Conservation (phyloP, 1,284 basidiomycete species). For the Austroboletus rostrupii region DNA sequence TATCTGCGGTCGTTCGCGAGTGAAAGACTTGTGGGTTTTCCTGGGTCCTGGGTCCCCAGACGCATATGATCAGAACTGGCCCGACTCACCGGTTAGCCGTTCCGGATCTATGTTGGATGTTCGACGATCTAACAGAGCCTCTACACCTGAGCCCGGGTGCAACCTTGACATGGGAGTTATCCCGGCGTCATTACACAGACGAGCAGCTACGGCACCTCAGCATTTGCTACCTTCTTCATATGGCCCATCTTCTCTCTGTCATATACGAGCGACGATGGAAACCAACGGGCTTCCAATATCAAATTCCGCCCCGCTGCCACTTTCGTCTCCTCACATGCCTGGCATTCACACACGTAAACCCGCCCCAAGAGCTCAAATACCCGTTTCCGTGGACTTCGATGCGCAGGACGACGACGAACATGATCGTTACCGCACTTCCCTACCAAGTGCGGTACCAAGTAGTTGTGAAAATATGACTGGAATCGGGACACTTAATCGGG, state of each 20-base stretch:
- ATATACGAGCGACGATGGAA: constrained; percentile 20
- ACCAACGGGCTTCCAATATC: constrained; percentile 19
- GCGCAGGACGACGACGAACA: constrained; percentile 34
- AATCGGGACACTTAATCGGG: constrained; percentile 44
- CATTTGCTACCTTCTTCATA: constrained; percentile 22
- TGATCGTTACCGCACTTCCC: constrained; percentile 37
- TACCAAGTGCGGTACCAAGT: constrained; percentile 50
- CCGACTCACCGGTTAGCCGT: constrained; percentile 32
- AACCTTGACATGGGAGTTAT: constrained; percentile 23
- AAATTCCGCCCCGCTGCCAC: constrained; percentile 16
- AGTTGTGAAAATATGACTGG: constrained; percentile 59
- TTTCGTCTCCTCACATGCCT: constrained; percentile 25
- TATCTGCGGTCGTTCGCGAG: constrained; percentile 61
- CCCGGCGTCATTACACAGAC: constrained; percentile 30
- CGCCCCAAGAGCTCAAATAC: constrained; percentile 58
- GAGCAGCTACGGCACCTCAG: constrained; percentile 30
- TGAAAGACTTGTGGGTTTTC: constrained; percentile 78
- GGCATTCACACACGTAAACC: constrained; percentile 46
- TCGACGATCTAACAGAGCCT: constrained; percentile 32
- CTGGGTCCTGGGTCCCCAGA: constrained; percentile 46
- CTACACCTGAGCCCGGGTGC: constrained; percentile 29
- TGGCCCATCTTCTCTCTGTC: constrained; percentile 16
- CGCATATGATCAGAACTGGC: constrained; percentile 30
- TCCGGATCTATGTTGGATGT: constrained; percentile 32
- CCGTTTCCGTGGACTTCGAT: constrained; percentile 50